These are phyloP conservation scores for Oryza meyeriana DNA, from an alignment of 176 grass and related monocot genomes.

Conservation along the genomic window DNA sequence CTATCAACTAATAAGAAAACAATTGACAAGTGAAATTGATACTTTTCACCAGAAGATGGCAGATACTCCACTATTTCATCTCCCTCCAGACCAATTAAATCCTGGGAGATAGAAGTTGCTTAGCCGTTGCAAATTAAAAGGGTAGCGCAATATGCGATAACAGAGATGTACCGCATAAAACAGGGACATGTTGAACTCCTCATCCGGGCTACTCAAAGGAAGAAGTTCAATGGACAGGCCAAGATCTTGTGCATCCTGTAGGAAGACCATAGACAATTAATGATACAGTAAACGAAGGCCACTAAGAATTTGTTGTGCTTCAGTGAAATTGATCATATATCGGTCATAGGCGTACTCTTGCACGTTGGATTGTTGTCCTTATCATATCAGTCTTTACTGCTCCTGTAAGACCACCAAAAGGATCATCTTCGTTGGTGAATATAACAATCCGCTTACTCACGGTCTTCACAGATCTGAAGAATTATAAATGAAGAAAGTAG, in stretches of 20 bases:
- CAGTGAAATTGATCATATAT: constrained; percentile 19
- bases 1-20: not conserved
- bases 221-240: constrained; percentile 92
- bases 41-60: constrained; percentile 85
- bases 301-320: constrained; percentile 13
- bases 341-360: constrained; percentile 46
- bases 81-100: constrained; percentile 82
- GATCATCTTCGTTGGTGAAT: constrained; percentile 97
- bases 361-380: constrained; percentile 81
- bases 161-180: constrained; percentile 82
- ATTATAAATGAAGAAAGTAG: constrained; percentile 11
- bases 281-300: not conserved
- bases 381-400: constrained; percentile 84
- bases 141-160: not conserved
- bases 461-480: constrained; percentile 71
- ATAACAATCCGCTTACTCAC: constrained; percentile 76
- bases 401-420: constrained; percentile 73
- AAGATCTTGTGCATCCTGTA: constrained; percentile 86
- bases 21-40: constrained; percentile 21
- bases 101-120: constrained; percentile 43
- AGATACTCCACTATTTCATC: constrained; percentile 62
- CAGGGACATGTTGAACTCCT: constrained; percentile 74
- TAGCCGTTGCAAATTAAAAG: constrained; percentile 16
- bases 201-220: constrained; percentile 63
- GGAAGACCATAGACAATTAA: constrained; percentile 12